Evolutionary conservation across 768 basidiomycete genomes (phyloP).

Genomic region (Tremella fuciformis): DNA sequence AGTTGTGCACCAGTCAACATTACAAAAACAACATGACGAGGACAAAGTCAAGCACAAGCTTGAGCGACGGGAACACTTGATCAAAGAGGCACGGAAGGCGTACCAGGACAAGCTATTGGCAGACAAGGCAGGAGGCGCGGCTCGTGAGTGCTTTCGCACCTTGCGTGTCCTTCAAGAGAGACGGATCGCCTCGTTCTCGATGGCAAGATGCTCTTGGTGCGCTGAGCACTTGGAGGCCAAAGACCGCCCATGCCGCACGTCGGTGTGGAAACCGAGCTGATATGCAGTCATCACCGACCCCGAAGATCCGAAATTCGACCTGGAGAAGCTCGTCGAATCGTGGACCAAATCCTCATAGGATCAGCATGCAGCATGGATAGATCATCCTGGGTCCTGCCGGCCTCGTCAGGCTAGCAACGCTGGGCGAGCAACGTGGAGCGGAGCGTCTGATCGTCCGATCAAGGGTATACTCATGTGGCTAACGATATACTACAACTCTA

Average conservation of each 20-base stretch:
- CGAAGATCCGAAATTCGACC: conserved; percentile 91
- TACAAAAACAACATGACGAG: conserved; percentile 76
- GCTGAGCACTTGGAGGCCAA: background rate
- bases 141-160: conserved; percentile 58
- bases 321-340: conserved; percentile 70
- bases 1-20: conserved; percentile 82
- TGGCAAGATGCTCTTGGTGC: background rate
- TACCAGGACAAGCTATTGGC: conserved; percentile 63
- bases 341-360: conserved; percentile 43
- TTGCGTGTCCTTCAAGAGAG: too few relatives aligned
- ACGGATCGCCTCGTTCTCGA: too few relatives aligned
- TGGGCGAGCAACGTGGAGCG: background rate
- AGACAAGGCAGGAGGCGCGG: conserved; percentile 38
- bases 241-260: background rate
- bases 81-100: conserved; percentile 82
- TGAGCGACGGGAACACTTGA: conserved; percentile 65
- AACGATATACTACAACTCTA: too few relatives aligned
- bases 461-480: too few relatives aligned
- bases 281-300: conserved; percentile 80
- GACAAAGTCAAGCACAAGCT: conserved; percentile 59
- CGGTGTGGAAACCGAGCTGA: background rate
- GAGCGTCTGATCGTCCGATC: too few relatives aligned
- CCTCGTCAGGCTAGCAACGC: too few relatives aligned
- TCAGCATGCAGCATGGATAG: conserved; percentile 5
- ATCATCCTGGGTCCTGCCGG: background rate